A percentile compares a stretch with the other conserved stretches of the same genome.
Evolutionary conservation across 257 asterid genomes (phyloP).

Genomic region (Linaria vulgaris): DNA sequence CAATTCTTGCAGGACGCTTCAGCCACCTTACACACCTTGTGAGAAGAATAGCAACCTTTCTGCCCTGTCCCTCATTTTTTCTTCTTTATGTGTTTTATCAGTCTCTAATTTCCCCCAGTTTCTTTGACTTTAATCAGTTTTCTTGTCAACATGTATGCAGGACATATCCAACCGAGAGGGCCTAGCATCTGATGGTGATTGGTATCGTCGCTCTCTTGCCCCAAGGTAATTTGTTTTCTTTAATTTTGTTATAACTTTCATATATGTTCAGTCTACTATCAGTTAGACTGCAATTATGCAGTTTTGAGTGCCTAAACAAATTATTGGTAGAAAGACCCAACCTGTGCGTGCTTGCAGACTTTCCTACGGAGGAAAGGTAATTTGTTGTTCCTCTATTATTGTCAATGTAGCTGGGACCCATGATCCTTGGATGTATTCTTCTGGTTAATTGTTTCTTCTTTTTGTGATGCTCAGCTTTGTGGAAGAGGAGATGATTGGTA

Average conservation of each 20-base stretch:
- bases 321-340: constrained; percentile 59
- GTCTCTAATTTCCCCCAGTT: constrained; percentile 9
- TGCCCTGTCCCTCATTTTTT: background rate
- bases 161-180: constrained; percentile 80
- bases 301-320: constrained; percentile 55
- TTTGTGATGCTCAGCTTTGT: constrained; percentile 35
- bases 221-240: constrained; percentile 43
- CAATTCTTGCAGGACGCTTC: constrained; percentile 70
- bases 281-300: constrained; percentile 32
- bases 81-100: background rate
- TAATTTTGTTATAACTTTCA: constrained; percentile 2
- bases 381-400: constrained; percentile 14
- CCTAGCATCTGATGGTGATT: constrained; percentile 69
- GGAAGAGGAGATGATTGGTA: constrained; percentile 40
- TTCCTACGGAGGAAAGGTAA: constrained; percentile 67
- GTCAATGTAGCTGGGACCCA: constrained; percentile 15
- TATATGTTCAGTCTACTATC: constrained; percentile 15
- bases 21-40: constrained; percentile 68
- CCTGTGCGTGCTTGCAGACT: constrained; percentile 62
- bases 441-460: constrained; percentile 5
- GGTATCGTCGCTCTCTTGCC: constrained; percentile 56
- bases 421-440: constrained; percentile 5
- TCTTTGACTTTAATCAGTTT: constrained; percentile 16
- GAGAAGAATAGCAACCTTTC: constrained; percentile 28
- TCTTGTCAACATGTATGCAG: constrained; percentile 37